A percentile compares a stretch with the other conserved stretches of the same genome.
phyloP scores from a whole-genome alignment of 179 eudicot species.

The Corrigiola litoralis region DNA sequence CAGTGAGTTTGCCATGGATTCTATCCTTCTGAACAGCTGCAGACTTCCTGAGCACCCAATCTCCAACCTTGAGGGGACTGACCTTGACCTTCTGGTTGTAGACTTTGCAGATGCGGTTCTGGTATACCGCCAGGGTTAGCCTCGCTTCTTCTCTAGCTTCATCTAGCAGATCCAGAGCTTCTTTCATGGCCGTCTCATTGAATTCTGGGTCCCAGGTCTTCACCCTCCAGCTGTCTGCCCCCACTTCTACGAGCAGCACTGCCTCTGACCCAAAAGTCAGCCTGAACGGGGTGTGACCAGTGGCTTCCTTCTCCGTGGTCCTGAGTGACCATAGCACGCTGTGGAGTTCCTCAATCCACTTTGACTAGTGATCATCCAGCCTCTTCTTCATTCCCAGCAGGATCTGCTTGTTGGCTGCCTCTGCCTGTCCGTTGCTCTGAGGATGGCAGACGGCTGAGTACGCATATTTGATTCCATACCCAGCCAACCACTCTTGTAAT shows the following conservation, averaged over 20 bases:
- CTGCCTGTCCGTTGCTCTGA: background rate
- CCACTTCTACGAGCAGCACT: background rate
- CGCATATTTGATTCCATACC: no score
- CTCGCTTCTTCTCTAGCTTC: background rate
- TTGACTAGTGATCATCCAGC: background rate
- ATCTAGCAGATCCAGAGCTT: background rate
- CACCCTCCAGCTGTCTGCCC: background rate
- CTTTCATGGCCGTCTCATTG: background rate
- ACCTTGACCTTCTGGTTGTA: background rate
- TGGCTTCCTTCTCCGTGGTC: background rate
- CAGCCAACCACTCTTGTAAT: no score
- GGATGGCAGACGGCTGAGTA: no score
- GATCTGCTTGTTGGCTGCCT: background rate
- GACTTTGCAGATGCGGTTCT: no score
- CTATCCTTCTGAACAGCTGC: background rate
- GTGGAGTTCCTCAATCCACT: background rate
- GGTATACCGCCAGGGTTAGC: background rate
- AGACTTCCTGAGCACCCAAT: background rate
- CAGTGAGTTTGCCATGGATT: background rate
- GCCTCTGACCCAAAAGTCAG: background rate
- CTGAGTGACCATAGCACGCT: background rate
- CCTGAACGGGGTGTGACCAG: background rate
- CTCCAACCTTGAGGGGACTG: background rate
- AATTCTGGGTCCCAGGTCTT: background rate
- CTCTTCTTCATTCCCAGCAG: background rate